Conservation (phyloP, 106 monocot species). For the Allium cepa region DNA sequence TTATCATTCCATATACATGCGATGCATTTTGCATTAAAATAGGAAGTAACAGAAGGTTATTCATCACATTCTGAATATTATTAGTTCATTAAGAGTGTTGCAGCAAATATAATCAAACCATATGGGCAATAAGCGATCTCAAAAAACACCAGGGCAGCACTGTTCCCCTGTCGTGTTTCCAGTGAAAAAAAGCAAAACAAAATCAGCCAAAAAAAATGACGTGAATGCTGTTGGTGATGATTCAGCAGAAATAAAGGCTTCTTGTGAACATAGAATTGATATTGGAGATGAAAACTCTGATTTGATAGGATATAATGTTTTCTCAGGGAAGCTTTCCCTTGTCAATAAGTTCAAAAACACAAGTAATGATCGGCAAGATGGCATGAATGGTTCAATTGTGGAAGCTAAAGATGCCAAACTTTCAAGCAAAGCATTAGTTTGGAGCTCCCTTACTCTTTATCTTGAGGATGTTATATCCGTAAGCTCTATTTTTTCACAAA, state of each 20-base stretch:
- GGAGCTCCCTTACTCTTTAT: constrained; percentile 66
- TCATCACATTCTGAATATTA: constrained; percentile 25
- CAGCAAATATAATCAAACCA: constrained; percentile 28
- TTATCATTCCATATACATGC: not conserved
- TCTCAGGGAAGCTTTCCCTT: constrained; percentile 70
- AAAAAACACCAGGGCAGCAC: constrained; percentile 44
- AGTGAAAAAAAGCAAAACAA: constrained; percentile 49
- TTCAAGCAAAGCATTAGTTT: constrained; percentile 75
- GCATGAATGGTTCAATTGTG: constrained; percentile 15
- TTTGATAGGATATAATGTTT: constrained; percentile 79
- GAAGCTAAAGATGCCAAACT: constrained; percentile 64
- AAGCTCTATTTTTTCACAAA: constrained; percentile 17
- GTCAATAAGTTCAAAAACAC: constrained; percentile 42
- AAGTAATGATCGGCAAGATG: constrained; percentile 26
- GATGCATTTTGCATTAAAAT: not conserved
- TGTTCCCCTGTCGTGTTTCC: constrained; percentile 57
- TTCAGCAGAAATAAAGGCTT: constrained; percentile 32
- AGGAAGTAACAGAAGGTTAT: constrained; percentile 41
- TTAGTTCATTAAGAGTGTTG: constrained; percentile 37
- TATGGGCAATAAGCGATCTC: constrained; percentile 40
- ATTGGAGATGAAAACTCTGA: constrained; percentile 80
- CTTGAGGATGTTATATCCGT: constrained; percentile 96
- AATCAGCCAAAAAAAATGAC: constrained; percentile 30
- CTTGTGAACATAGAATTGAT: constrained; percentile 68
- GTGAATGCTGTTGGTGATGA: constrained; percentile 26